Base-by-base conservation (phyloP, 2,329 filamentous ascomycete species). In the Cercospora sesami region DNA sequence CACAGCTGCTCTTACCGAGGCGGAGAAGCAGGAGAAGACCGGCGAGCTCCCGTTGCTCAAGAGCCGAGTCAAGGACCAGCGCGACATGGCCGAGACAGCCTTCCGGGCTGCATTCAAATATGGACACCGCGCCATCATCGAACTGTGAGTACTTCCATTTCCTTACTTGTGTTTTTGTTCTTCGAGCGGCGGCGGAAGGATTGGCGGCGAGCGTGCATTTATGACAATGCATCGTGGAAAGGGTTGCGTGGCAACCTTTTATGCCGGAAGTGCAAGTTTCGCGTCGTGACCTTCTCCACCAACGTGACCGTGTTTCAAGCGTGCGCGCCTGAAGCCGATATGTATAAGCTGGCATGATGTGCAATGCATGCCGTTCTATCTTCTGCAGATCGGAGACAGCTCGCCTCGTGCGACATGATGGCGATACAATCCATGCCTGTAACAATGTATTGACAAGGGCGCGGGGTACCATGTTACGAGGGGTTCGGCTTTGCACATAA, bases 1-100 rank as follows among this genome's bases (percentile, higher is more conserved):
- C 72, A 83, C 81, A 53, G 83, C 85, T 70, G 83, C 84, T 26
- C 81, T 89, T 69, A 83, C 85, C 69, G 81, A 85, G 69, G 87
- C 87, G 10, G 86, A 87, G 73, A 84, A 86, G 67, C 82, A 86
- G 76, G 85, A 86, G 73, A 81, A 84, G 73, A 81, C 80, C 69
- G 79, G 82, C 60, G 85, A 87, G 75, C 80, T 87, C 16, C 81
- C 83, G 10, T 77, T 83, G 58, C 79, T 89, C 21, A 86, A 85
- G 74, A 84, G 84, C 71, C 81, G 86, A 66, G 87, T 89, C 36
- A 80, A 84, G 60, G 82, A 84, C 71, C 86, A 88, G 75, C 84
- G 87, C 63, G 83, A 85, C 69, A 80, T 86, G 71, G 82, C 89
- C 75, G 83, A 89, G 71, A 79, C 82, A 67, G 84, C 82, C 31